Conservation (phyloP, 768 basidiomycete genomes). For the Tricholomella constricta region DNA sequence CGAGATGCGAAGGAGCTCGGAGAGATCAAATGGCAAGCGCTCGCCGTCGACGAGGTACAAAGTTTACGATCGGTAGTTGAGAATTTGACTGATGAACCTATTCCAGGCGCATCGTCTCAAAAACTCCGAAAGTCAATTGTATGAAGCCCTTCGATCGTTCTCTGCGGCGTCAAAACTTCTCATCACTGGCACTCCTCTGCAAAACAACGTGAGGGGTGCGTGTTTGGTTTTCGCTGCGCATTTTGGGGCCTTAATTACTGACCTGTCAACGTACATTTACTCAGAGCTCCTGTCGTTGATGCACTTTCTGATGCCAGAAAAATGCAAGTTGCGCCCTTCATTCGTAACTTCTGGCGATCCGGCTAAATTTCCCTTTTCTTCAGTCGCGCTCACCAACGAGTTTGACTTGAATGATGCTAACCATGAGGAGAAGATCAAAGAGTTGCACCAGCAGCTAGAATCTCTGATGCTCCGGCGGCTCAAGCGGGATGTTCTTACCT, state of each 20-base stretch:
- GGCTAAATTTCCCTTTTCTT: constrained; percentile 9
- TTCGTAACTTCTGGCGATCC: neutral
- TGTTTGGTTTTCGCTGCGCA: constrained; percentile 10
- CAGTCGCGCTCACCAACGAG: constrained; percentile 91
- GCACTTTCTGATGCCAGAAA: constrained; percentile 99
- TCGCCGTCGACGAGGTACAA: constrained; percentile 92
- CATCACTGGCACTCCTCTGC: constrained; percentile 97
- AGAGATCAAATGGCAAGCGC: constrained; percentile 95
- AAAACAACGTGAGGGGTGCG: constrained; percentile 98
- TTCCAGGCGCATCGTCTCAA: constrained; percentile 92
- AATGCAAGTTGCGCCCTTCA: constrained; percentile 59
- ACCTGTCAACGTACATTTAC: neutral
- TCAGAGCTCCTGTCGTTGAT: constrained; percentile 92
- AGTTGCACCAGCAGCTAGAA: constrained; percentile 90
- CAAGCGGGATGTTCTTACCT: constrained; percentile 95
- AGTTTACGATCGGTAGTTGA: neutral
- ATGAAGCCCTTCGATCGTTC: constrained; percentile 91
- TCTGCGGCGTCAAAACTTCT: constrained; percentile 89
- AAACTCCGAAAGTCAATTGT: constrained; percentile 96
- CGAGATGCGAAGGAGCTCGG: constrained; percentile 87
- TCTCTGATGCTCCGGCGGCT: constrained; percentile 92
- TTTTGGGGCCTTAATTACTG: constrained; percentile 6
- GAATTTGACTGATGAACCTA: constrained; percentile 18
- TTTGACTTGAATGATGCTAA: constrained; percentile 94
- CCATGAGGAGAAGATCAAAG: constrained; percentile 94